Evolutionary conservation across 202 grass and related monocot genomes (phyloP).

Genomic region (Schoenoplectus triqueter): DNA sequence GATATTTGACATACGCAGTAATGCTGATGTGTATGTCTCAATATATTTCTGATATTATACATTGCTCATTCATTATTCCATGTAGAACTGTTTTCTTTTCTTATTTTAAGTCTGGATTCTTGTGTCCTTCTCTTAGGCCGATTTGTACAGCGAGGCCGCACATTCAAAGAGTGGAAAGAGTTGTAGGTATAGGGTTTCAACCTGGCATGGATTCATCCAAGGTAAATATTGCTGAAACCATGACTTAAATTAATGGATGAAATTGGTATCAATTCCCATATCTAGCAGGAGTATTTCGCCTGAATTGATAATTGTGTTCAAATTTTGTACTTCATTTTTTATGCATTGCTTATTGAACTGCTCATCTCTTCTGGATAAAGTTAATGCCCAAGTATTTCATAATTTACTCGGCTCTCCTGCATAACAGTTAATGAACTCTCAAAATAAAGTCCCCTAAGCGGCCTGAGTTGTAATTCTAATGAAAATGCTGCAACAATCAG

Average conservation of each 20-base stretch:
- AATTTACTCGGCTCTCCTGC: background rate
- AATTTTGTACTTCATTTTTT: background rate
- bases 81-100: background rate
- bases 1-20: constrained; percentile 87
- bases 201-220: constrained; percentile 84
- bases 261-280: background rate
- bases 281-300: background rate
- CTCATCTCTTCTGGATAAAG: background rate
- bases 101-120: constrained; percentile 26
- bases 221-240: constrained; percentile 49
- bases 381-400: background rate
- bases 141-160: constrained; percentile 74
- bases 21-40: constrained; percentile 59
- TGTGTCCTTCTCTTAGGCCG: constrained; percentile 49
- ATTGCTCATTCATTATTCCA: constrained; percentile 32
- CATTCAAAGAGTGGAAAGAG: constrained; percentile 73
- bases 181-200: constrained; percentile 97
- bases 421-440: background rate
- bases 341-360: background rate
- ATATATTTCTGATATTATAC: constrained; percentile 33
- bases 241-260: constrained; percentile 25
- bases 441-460: background rate
- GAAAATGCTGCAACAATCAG: constrained; percentile 43
- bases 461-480: constrained; percentile 14
- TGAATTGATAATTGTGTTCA: constrained; percentile 15